Evolutionary conservation across 352 stramenopile species (phyloP).

Genomic region (Thraustochytrium striatum): DNA sequence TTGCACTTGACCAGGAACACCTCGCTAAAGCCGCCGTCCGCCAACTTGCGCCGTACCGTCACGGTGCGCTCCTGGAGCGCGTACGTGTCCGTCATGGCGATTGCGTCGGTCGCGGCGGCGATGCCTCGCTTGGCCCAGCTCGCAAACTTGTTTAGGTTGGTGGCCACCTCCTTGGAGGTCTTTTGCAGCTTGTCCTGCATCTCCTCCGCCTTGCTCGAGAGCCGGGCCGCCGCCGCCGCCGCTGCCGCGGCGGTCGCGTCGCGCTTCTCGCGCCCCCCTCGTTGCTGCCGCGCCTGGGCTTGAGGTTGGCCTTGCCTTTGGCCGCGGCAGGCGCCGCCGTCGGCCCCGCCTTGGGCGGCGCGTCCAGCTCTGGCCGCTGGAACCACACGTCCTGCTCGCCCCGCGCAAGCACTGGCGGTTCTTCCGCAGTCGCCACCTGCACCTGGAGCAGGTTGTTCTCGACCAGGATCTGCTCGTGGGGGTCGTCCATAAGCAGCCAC

Average conservation of each 20-base stretch:
- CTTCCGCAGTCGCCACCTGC: not conserved
- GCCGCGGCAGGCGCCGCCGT: not conserved
- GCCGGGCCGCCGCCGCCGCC: not conserved
- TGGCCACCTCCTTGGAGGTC: constrained; percentile 20
- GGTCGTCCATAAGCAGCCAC: constrained; percentile 20
- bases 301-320: not conserved
- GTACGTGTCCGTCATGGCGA: constrained; percentile 59
- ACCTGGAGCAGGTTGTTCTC: constrained; percentile 8
- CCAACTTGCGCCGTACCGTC: constrained; percentile 65
- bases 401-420: not conserved
- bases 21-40: constrained; percentile 70
- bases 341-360: not conserved
- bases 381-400: constrained; percentile 9
- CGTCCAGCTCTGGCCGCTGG: not conserved
- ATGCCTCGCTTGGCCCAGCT: constrained; percentile 36
- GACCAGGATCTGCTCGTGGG: constrained; percentile 9
- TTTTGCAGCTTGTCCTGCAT: constrained; percentile 36
- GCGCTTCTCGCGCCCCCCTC: not conserved
- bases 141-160: constrained; percentile 13
- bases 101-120: constrained; percentile 28
- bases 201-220: not conserved
- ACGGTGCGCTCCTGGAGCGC: constrained; percentile 68
- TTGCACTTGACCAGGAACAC: constrained; percentile 65
- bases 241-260: not conserved
- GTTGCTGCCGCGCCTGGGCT: not conserved